A percentile compares a stretch with the other conserved stretches of the same genome.
phyloP scores from a whole-genome alignment of 257 asterid species.

The Echites panduratus region DNA sequence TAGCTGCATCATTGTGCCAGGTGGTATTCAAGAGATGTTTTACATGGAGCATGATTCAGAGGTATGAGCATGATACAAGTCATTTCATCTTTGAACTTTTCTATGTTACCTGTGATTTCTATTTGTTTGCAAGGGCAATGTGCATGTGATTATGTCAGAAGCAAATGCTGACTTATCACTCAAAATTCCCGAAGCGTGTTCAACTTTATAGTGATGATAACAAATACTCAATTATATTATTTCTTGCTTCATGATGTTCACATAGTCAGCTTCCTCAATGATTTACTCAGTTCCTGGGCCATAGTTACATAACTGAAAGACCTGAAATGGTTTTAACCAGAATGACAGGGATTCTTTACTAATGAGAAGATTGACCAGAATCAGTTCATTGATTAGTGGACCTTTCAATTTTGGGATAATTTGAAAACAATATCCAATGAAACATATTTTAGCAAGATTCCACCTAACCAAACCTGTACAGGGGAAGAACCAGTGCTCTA shows the following conservation, averaged over 20 bases:
- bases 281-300: background rate
- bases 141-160: background rate
- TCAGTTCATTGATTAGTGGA: background rate
- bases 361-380: background rate
- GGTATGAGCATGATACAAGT: conserved; percentile 33
- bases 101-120: background rate
- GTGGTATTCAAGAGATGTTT: conserved; percentile 83
- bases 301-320: background rate
- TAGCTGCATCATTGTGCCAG: conserved; percentile 90
- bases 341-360: background rate
- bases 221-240: background rate
- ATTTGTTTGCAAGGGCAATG: background rate
- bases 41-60: conserved; percentile 82
- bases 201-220: background rate
- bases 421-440: background rate
- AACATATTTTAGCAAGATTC: background rate
- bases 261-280: background rate
- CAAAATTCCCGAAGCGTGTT: background rate
- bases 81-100: conserved; percentile 5
- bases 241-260: no score
- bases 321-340: background rate
- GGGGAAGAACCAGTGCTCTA: background rate
- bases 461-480: background rate
- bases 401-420: background rate
- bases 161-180: background rate